Evolutionary conservation across 2,329 filamentous ascomycete species (phyloP).

Genomic region (Helotiales sp.): DNA sequence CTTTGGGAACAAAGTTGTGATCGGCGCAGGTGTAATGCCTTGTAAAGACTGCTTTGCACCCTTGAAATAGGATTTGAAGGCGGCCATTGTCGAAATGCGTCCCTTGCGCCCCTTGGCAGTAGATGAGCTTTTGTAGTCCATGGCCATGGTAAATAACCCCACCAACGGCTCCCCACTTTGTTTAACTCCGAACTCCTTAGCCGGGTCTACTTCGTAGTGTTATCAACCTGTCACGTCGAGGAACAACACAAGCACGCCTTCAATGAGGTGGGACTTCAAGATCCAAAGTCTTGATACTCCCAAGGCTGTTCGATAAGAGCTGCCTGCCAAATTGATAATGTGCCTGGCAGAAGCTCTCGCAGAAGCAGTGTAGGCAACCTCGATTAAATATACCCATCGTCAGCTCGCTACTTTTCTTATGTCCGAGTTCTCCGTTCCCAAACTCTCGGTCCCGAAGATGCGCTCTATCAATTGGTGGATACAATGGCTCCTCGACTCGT

Average conservation of each 20-base stretch:
- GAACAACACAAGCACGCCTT: not conserved
- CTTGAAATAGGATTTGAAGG: conserved; percentile 30
- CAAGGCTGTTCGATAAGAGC: not conserved
- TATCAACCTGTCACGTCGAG: not conserved
- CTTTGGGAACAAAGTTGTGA: conserved; percentile 63
- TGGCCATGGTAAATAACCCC: conserved; percentile 8
- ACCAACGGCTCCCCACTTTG: not conserved
- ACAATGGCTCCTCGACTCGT: conserved; percentile 37
- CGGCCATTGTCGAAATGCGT: conserved; percentile 25
- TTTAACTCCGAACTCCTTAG: conserved; percentile 4
- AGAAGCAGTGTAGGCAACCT: not conserved
- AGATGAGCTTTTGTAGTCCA: conserved; percentile 11
- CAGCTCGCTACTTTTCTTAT: conserved; percentile 5
- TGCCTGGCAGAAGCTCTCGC: not conserved
- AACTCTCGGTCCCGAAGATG: not conserved
- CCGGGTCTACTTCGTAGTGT: too few species aligned
- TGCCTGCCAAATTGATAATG: not conserved
- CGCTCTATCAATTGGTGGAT: conserved; percentile 7
- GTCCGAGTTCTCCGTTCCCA: not conserved
- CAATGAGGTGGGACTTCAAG: not conserved
- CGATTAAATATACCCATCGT: not conserved
- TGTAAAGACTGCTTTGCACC: conserved; percentile 29
- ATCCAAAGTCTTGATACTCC: not conserved
- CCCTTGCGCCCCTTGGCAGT: conserved; percentile 2
- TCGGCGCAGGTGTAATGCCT: conserved; percentile 26